Evolutionary conservation across 2,329 filamentous ascomycete species (phyloP).

Genomic region (Epichloe gansuensis): DNA sequence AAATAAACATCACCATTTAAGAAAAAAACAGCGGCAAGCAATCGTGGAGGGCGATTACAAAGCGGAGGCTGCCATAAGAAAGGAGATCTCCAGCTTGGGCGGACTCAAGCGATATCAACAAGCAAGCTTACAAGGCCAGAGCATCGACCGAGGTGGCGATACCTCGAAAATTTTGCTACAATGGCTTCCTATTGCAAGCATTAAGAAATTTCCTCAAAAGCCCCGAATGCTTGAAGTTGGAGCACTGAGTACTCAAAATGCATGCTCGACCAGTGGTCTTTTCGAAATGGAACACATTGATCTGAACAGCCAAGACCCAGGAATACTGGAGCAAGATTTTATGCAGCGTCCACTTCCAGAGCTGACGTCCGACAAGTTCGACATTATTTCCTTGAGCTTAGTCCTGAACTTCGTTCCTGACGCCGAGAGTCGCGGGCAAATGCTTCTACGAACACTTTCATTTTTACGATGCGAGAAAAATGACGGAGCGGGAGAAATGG

Average conservation of each 20-base stretch:
- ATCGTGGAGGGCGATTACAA: conserved; percentile 35
- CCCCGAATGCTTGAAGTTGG: conserved; percentile 78
- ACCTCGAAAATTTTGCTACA: conserved; percentile 51
- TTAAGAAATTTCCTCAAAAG: conserved; percentile 14
- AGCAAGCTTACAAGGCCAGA: conserved; percentile 56
- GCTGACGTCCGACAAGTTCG: conserved; percentile 53
- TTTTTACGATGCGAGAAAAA: conserved; percentile 42
- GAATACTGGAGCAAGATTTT: conserved; percentile 83
- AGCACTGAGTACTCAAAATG: conserved; percentile 71
- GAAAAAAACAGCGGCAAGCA: conserved; percentile 49
- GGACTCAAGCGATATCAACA: conserved; percentile 52
- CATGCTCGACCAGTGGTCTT: conserved; percentile 57
- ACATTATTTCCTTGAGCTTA: conserved; percentile 81
- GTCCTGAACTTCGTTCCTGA: conserved; percentile 92
- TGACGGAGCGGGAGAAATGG: conserved; percentile 6
- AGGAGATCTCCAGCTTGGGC: conserved; percentile 44
- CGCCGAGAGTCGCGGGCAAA: conserved; percentile 60
- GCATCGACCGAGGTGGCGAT: conserved; percentile 52
- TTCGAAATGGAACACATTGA: conserved; percentile 79
- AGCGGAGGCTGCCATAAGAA: conserved; percentile 31
- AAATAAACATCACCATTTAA: conserved; percentile 50
- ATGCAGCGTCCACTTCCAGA: conserved; percentile 71
- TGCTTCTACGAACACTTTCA: conserved; percentile 63
- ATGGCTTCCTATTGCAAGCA: conserved; percentile 35
- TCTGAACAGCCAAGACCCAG: conserved; percentile 69